A percentile compares a stretch with the other conserved stretches of the same genome.
Conservation (phyloP, 768 basidiomycete genomes). For the Glaciozyma martinii region DNA sequence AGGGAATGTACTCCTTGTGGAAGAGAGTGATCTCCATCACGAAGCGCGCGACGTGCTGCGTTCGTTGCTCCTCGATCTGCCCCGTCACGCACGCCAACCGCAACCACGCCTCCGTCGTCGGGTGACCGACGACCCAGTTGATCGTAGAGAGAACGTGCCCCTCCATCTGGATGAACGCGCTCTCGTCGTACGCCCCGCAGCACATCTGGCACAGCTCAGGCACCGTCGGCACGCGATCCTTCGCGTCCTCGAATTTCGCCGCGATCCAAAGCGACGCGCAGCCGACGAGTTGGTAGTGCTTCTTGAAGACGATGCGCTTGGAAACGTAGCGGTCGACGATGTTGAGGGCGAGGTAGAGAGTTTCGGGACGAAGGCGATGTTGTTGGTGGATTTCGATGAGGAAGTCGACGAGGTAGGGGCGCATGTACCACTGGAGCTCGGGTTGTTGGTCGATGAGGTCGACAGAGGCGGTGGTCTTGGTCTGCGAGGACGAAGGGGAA, state of each 20-base stretch:
- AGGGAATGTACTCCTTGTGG: constrained; percentile 87
- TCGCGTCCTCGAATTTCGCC: constrained; percentile 97
- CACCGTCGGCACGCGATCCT: constrained; percentile 93
- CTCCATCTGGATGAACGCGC: constrained; percentile 98
- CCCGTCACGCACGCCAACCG: constrained; percentile 47
- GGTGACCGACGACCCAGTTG: constrained; percentile 92
- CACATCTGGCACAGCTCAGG: constrained; percentile 91
- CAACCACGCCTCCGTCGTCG: constrained; percentile 96
- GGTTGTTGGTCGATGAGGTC: constrained; percentile 99
- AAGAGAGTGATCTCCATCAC: constrained; percentile 99
- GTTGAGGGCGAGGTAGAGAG: constrained; percentile 94
- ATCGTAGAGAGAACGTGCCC: constrained; percentile 92
- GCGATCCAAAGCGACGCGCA: constrained; percentile 99
- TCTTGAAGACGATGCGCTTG: constrained; percentile 94
- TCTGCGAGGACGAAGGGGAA: constrained; percentile 44
- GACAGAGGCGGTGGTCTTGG: constrained; percentile 76
- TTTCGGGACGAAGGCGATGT: constrained; percentile 94
- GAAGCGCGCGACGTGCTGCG: constrained; percentile 92
- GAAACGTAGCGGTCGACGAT: constrained; percentile 99
- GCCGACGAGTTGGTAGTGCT: constrained; percentile 98
- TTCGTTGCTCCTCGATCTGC: constrained; percentile 70
- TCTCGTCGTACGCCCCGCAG: constrained; percentile 91
- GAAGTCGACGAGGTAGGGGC: constrained; percentile 95
- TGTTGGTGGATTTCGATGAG: constrained; percentile 97
- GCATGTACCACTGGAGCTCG: constrained; percentile 99